Base-by-base conservation (phyloP, 2,329 filamentous ascomycete genomes). In the Arthrobotrys iridis region DNA sequence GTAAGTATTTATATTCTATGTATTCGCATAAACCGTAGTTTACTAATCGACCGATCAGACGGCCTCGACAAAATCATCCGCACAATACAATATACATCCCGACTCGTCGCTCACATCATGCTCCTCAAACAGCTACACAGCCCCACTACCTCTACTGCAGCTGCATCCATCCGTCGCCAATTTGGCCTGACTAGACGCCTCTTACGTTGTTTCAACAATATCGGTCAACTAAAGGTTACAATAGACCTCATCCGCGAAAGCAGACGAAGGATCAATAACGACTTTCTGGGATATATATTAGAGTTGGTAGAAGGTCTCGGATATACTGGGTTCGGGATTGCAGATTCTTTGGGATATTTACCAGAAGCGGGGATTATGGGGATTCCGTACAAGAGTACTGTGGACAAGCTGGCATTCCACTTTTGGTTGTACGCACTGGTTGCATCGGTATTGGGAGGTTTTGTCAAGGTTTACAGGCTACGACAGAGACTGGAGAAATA, bases 31-130 rank as follows among this genome's bases (percentile, higher is more conserved):
- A n/a, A n/a, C n/a, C n/a, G 15, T 5, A 15, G 13, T 15, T 50
- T 43, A 4, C 50, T 41, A 58, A 46, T 8, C 6, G 24, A 15
- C 18, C 8, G 15, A 0, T 18, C 30, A 76, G 72, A 70, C 26
- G 72, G 72, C 24, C 58, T 76, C 18, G 72, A 76, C 45, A 76
- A 76, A 40, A 62, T 76, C 18, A 59, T 76, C 30, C 72, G 72
- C 13, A 76, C 72, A 43, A 70, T 76, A 4, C 72, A 76, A 48
- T 76, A 68, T 20, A 70, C 59, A 5, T 48, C 72, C 30, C 64
- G 72, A 11, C 46, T 76, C 5, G 4, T 70, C 11, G 63, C 72
- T 5, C 72, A 76, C n/a, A 65, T 68, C 24, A 68, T 68, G 72
- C 64, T 70, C 33, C 35, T 70, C 3, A 65, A 65, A 26, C 30